phyloP scores from a whole-genome alignment of 1,284 basidiomycete species.

The Omphalotus olearius region DNA sequence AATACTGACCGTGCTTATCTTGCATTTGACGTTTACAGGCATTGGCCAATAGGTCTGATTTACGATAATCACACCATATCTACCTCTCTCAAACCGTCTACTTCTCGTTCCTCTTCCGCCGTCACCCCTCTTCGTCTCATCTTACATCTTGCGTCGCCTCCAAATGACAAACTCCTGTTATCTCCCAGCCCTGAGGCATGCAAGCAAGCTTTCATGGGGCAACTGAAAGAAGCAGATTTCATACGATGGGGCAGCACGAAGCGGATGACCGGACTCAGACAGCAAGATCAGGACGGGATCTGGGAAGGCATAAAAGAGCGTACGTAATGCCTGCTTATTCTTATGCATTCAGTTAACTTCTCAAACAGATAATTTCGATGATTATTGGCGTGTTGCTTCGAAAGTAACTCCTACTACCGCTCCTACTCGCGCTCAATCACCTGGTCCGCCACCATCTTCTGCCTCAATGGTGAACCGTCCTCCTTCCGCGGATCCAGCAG shows the following conservation, averaged over 20 bases:
- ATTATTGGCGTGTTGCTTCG: constrained; percentile 88
- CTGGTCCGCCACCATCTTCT: constrained; percentile 45
- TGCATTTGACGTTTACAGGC: constrained; percentile 51
- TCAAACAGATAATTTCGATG: constrained; percentile 86
- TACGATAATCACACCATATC: constrained; percentile 79
- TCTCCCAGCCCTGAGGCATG: constrained; percentile 77
- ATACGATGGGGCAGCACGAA: constrained; percentile 93
- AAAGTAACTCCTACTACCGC: constrained; percentile 74
- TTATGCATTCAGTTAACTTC: constrained; percentile 9
- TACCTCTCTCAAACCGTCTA: constrained; percentile 44
- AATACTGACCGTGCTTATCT: not conserved
- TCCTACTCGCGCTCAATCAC: constrained; percentile 50
- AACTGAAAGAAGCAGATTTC: constrained; percentile 93
- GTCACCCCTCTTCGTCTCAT: constrained; percentile 68
- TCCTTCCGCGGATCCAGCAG: constrained; percentile 62
- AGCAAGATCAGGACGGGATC: constrained; percentile 87
- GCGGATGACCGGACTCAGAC: constrained; percentile 83
- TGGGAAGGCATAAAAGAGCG: constrained; percentile 93
- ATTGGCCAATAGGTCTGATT: constrained; percentile 92
- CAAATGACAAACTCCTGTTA: constrained; percentile 79
- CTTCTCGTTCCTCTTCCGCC: constrained; percentile 38
- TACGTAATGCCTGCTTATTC: constrained; percentile 38
- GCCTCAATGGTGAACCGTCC: constrained; percentile 60
- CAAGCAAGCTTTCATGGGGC: constrained; percentile 89
- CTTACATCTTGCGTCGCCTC: constrained; percentile 83